Conservation (phyloP, 345 rosid genomes). For the Camelina sativa region DNA sequence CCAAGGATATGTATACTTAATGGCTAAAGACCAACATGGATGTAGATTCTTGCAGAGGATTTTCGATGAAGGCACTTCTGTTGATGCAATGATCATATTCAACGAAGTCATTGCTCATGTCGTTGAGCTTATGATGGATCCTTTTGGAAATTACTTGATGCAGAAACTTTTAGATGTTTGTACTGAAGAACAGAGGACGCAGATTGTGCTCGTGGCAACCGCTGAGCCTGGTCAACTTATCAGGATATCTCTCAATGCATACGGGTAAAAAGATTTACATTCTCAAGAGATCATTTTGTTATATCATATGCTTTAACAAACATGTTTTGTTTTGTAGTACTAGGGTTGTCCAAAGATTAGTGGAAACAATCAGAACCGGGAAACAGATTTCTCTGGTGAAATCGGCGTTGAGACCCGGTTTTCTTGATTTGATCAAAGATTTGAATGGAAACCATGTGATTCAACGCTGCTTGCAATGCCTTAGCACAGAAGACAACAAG, state of each 20-base stretch:
- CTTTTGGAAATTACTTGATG: conserved; percentile 62
- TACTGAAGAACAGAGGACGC: conserved; percentile 59
- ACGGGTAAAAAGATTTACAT: conserved; percentile 46
- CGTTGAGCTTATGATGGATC: conserved; percentile 62
- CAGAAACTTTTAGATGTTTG: conserved; percentile 63
- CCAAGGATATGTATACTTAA: conserved; percentile 49
- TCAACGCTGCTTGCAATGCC: conserved; percentile 79
- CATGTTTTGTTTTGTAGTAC: conserved; percentile 48
- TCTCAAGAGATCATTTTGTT: neutral
- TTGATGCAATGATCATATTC: conserved; percentile 54
- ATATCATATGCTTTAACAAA: neutral
- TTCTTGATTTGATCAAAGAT: conserved; percentile 63
- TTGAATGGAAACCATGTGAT: conserved; percentile 80
- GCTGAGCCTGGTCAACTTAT: conserved; percentile 57
- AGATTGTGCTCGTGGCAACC: conserved; percentile 51
- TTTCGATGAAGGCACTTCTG: conserved; percentile 53
- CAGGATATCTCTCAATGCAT: conserved; percentile 54
- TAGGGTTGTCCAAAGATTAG: conserved; percentile 70
- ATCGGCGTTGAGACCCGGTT: conserved; percentile 62
- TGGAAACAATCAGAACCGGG: conserved; percentile 65
- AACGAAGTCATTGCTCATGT: conserved; percentile 57
- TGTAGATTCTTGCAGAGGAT: conserved; percentile 60
- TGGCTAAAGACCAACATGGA: conserved; percentile 64
- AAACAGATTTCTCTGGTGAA: conserved; percentile 60
- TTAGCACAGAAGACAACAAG: conserved; percentile 64